Base-by-base conservation (phyloP, 164 flowering plant species). In the Magnolia kwangsiensis region DNA sequence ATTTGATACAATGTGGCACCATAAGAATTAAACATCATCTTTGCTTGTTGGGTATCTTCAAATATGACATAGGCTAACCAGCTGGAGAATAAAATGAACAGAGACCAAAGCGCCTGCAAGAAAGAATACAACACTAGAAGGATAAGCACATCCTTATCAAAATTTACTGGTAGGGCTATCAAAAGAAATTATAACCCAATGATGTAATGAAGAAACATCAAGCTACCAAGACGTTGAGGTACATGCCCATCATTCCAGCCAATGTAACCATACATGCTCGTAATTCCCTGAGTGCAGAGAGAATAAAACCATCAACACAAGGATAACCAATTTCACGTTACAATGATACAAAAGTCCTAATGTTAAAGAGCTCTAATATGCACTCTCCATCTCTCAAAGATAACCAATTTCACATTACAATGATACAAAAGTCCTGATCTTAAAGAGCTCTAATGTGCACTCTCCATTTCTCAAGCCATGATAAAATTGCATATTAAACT, bases 41-140 rank as follows among this genome's bases (percentile, higher is more conserved):
- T 85, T 20, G 98, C 99, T 81, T 92, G 90, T 72, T 74, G 68
- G 1, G 97, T 93, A 84, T 96, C 99, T 83, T 96, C 99, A 85
- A 96, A 93, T 73, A 96, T 89, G 81, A 96, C 95, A 88, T 86
- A 96, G 5, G 96, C 99, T 76, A 96, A 71, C 99, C 99, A 96
- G 83, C 98, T 96, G 51, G 92, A 85, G 77, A 96, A 90, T 76
- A 96, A 81, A 77, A 93, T 87, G 87, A 96, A 96, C 74, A 93
- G 77, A 76, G 88, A 84, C 77, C 86, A 78, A 45, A 96, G 85
- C 81, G 94, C 95, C 99, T 96, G 96, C 78, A 78, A 73, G 59
- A 77, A 78, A 79, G 50, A 18, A 19, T 29, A 19, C 72, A 50
- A 11, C 16, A 29, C 49, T 14, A 3, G 51, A 64, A 20, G 13